Evolutionary conservation across 805 yeast species (phyloP).

Genomic region (Hanseniaspora guilliermondii): DNA sequence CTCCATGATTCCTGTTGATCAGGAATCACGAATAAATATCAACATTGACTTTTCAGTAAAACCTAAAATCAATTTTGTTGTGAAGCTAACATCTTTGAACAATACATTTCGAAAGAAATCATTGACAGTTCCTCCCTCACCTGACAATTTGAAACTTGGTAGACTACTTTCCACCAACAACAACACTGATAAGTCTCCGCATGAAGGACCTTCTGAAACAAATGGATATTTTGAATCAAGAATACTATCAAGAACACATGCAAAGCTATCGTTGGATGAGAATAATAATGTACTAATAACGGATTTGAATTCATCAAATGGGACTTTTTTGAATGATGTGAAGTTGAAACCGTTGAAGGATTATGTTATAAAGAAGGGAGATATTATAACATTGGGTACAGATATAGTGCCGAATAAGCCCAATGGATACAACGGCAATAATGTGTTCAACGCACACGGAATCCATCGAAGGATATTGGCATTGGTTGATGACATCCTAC

Average conservation of each 20-base stretch:
- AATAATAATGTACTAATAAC: conserved; percentile 59
- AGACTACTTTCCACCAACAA: conserved; percentile 51
- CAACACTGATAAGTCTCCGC: conserved; percentile 10
- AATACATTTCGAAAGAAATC: conserved; percentile 72
- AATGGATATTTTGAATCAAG: conserved; percentile 93
- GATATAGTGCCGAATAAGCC: conserved; percentile 38
- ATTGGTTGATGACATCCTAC: conserved; percentile 51
- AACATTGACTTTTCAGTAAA: conserved; percentile 16
- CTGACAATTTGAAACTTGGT: conserved; percentile 77
- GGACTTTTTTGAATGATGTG: conserved; percentile 75
- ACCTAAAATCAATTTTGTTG: conserved; percentile 37
- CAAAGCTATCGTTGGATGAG: conserved; percentile 59
- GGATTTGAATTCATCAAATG: conserved; percentile 86
- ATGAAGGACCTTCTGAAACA: conserved; percentile 12
- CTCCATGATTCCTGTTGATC: not conserved
- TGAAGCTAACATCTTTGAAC: conserved; percentile 66
- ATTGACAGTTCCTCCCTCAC: conserved; percentile 64
- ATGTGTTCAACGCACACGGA: conserved; percentile 34
- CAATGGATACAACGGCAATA: conserved; percentile 27
- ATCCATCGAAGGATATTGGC: conserved; percentile 79
- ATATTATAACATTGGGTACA: conserved; percentile 84
- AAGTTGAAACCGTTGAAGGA: conserved; percentile 42
- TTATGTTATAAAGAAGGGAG: conserved; percentile 61
- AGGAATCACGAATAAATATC: conserved; percentile 4
- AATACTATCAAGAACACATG: conserved; percentile 87